phyloP scores from a whole-genome alignment of 2,329 filamentous ascomycete species.

The Xylaria sp. region DNA sequence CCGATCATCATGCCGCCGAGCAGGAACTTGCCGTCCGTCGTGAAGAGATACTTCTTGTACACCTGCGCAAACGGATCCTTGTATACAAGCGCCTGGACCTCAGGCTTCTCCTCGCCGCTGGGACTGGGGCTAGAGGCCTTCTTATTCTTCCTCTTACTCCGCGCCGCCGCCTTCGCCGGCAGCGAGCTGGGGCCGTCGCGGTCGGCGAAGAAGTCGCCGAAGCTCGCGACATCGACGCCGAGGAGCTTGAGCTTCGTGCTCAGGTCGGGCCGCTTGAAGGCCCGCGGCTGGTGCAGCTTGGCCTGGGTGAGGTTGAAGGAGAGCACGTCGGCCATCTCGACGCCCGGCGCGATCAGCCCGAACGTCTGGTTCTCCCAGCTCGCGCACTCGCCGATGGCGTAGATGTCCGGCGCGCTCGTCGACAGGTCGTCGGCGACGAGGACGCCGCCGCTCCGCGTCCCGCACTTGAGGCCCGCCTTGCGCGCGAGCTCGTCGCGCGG shows the following conservation, averaged over 20 bases:
- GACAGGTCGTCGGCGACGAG: conserved; percentile 74
- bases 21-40: conserved; percentile 86
- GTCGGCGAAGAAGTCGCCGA: conserved; percentile 94
- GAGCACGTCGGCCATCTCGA: conserved; percentile 93
- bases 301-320: conserved; percentile 91
- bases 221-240: conserved; percentile 91
- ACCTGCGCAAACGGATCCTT: conserved; percentile 88
- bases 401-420: conserved; percentile 79
- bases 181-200: conserved; percentile 81
- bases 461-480: conserved; percentile 76
- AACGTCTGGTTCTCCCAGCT: conserved; percentile 90
- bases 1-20: conserved; percentile 98
- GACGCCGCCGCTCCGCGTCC: conserved; percentile 79
- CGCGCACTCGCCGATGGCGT: conserved; percentile 90
- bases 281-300: conserved; percentile 73
- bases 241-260: conserved; percentile 93
- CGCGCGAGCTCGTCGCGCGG: conserved; percentile 81
- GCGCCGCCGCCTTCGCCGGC: conserved; percentile 65
- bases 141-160: conserved; percentile 43
- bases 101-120: conserved; percentile 58
- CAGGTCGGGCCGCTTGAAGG: conserved; percentile 84
- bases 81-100: conserved; percentile 87
- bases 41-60: conserved; percentile 96
- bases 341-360: conserved; percentile 86
- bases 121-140: conserved; percentile 60